phyloP scores from a whole-genome alignment of 2,329 filamentous ascomycete genomes.

The Camillea tinctor region DNA sequence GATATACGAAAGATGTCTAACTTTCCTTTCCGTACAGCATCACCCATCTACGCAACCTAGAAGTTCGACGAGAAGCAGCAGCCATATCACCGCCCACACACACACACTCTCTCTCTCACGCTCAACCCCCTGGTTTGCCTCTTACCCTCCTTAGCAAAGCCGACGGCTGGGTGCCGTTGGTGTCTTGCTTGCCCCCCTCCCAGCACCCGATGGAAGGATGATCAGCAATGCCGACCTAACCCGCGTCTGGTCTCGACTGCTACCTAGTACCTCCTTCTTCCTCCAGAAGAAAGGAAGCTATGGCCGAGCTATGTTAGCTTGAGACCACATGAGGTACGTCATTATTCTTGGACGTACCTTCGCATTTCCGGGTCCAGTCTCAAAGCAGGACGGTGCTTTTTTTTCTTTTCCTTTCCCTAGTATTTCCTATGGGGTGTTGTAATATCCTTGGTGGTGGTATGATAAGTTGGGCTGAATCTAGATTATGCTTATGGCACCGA shows the following conservation, averaged over 20 bases:
- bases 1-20: not conserved
- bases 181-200: not conserved
- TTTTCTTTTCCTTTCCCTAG: too few species aligned
- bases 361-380: not conserved
- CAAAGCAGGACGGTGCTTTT: not conserved
- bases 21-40: not conserved
- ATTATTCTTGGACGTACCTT: not conserved
- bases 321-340: not conserved
- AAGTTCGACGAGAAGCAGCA: not conserved
- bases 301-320: not conserved
- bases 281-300: not conserved
- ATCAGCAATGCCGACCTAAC: conserved; percentile 1
- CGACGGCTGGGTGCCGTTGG: not conserved
- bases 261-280: not conserved
- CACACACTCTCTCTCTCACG: too few species aligned
- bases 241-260: not conserved
- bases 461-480: not conserved
- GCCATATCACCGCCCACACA: not conserved
- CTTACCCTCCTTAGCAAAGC: not conserved
- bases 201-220: not conserved
- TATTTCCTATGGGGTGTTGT: not conserved
- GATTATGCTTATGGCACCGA: not conserved
- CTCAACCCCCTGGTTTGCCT: not conserved
- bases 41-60: not conserved
- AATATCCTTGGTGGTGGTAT: not conserved